phyloP scores from a whole-genome alignment of 768 basidiomycete genomes.

The Gloeophyllum trabeum region DNA sequence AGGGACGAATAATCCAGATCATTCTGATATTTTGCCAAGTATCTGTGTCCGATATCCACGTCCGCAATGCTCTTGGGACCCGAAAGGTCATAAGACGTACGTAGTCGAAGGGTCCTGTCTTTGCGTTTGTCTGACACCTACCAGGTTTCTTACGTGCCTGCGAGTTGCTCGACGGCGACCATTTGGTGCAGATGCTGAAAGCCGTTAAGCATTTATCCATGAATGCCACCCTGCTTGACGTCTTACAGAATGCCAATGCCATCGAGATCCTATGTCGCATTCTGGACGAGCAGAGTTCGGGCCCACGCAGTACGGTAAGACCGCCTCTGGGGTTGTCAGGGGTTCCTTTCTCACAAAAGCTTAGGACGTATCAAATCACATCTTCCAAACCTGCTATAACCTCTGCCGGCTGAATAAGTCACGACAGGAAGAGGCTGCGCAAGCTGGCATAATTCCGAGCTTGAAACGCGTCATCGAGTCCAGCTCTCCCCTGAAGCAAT shows the following conservation, averaged over 20 bases:
- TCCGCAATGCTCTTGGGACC: slow-evolving; percentile 85
- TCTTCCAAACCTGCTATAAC: slow-evolving; percentile 96
- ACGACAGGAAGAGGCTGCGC: slow-evolving; percentile 93
- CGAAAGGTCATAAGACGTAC: slow-evolving; percentile 82
- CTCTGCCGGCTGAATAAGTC: slow-evolving; percentile 91
- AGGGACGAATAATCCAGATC: slow-evolving; percentile 84
- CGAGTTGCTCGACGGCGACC: slow-evolving; percentile 77
- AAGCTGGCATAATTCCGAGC: slow-evolving; percentile 89
- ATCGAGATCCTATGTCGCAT: slow-evolving; percentile 85
- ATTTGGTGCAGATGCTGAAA: slow-evolving; percentile 83
- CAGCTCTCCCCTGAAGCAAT: slow-evolving; percentile 90
- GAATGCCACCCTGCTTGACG: slow-evolving; percentile 81
- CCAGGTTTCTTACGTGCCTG: slow-evolving; percentile 82
- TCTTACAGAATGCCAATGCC: slow-evolving; percentile 91
- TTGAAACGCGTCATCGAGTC: slow-evolving; percentile 82
- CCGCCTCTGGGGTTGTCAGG: background rate
- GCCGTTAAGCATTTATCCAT: slow-evolving; percentile 96
- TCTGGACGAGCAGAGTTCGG: slow-evolving; percentile 69
- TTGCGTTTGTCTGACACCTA: background rate
- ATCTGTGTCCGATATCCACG: slow-evolving; percentile 90
- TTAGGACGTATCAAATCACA: slow-evolving; percentile 94
- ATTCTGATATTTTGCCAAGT: slow-evolving; percentile 89
- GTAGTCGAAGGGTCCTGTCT: slow-evolving; percentile 18
- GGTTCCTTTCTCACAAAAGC: slow-evolving; percentile 2
- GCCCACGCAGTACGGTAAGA: slow-evolving; percentile 70